phyloP scores from a whole-genome alignment of 768 basidiomycete species.

The Mycena pura region DNA sequence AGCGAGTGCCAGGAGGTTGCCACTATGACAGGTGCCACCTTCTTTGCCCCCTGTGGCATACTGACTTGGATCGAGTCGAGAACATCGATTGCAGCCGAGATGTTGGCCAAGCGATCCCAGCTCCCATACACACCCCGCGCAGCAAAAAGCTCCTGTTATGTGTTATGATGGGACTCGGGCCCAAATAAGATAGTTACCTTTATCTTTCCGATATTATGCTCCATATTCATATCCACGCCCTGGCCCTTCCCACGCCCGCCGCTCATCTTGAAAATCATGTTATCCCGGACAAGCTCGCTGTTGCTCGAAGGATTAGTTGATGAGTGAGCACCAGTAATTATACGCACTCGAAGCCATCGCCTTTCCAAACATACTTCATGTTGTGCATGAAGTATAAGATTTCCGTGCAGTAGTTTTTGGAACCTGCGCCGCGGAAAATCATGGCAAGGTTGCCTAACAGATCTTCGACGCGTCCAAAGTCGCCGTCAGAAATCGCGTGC shows the following conservation, averaged over 20 bases:
- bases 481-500: slow-evolving; percentile 34
- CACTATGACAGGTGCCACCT: no score
- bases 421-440: slow-evolving; percentile 39
- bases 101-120: slow-evolving; percentile 40
- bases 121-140: slow-evolving; percentile 37
- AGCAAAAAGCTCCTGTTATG: slow-evolving; percentile 33
- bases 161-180: no score
- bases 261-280: slow-evolving; percentile 39
- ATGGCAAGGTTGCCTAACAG: slow-evolving; percentile 33
- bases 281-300: slow-evolving; percentile 45
- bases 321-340: not conserved
- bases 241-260: slow-evolving; percentile 40
- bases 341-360: slow-evolving; percentile 37
- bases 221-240: slow-evolving; percentile 44
- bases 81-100: slow-evolving; percentile 36
- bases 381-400: slow-evolving; percentile 37
- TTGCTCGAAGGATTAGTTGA: not conserved
- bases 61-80: slow-evolving; percentile 36
- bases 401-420: slow-evolving; percentile 41
- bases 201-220: slow-evolving; percentile 41
- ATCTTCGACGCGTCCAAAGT: slow-evolving; percentile 42
- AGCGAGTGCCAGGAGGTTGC: no score
- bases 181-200: no score
- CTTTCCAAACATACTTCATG: slow-evolving; percentile 43
- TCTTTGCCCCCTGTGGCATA: no score